Conservation (phyloP, 75 land plant species). For the Cupressus sempervirens region DNA sequence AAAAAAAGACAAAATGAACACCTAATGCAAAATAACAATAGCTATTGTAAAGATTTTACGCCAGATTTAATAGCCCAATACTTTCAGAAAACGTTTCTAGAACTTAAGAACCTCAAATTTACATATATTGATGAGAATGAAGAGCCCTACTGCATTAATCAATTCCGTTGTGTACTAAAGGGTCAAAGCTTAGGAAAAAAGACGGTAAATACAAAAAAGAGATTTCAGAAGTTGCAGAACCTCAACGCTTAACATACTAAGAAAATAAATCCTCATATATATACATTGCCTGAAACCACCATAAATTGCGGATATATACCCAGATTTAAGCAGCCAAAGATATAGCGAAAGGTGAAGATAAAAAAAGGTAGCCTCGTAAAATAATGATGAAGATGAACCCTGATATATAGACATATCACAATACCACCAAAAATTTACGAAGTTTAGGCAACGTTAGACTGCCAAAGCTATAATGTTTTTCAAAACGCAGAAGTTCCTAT, state of each 20-base stretch:
- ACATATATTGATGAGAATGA: background rate
- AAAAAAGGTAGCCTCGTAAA: background rate
- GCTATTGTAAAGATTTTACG: too few species aligned
- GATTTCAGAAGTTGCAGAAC: background rate
- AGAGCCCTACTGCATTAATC: background rate
- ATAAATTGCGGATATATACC: background rate
- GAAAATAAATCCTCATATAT: background rate
- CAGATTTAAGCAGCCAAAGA: background rate
- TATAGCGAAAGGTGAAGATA: background rate
- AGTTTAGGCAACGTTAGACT: background rate
- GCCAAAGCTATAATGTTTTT: background rate
- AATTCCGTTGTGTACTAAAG: too few species aligned
- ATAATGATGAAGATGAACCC: background rate
- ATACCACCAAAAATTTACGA: background rate
- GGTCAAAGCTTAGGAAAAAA: too few species aligned
- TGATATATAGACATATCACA: background rate
- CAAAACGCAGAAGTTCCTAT: too few species aligned
- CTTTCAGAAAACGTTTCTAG: too few species aligned
- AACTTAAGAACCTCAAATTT: background rate
- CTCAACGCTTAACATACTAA: background rate
- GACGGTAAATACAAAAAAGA: too few species aligned
- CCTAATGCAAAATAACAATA: too few species aligned
- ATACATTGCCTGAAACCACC: background rate
- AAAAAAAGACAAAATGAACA: too few species aligned
- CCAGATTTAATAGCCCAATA: too few species aligned